Evolutionary conservation across 1,284 basidiomycete species (phyloP), one percentile per base, ranked within the genome.

Genomic region (Sporisorium exsertum): DNA sequence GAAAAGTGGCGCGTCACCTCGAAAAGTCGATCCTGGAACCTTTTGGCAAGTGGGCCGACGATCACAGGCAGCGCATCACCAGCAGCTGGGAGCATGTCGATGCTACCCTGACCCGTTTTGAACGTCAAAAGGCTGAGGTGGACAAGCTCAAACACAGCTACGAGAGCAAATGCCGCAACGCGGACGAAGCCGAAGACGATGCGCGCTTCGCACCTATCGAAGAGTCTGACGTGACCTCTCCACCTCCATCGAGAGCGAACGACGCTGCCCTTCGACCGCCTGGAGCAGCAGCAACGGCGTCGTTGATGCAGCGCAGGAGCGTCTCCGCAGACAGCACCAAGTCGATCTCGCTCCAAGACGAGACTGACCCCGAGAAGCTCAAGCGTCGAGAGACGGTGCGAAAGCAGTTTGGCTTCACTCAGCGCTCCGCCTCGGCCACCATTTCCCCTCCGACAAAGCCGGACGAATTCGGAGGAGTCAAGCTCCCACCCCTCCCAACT

Each of bases 161-260:
- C 67, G 83, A 84, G 67, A 54, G 60, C 64, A 83, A 83, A 62
- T 84, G 83, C 56, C 62, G 79, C 22, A 64, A 63, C 3, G 83
- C 83, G 10, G 83, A 85, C 49, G 83, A 85, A 60, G 83, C 83
- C 4, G 83, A 84, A 32, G 83, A 85, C 50, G 83, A 84, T 64
- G 81, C 72, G 3, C 69, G 79, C 10, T 85, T 85, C 53, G 83
- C 83, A 16, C 81, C 81, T 12, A 57, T 61, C 45, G 78, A 78
- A 15, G 72, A 72, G 5, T 47, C 58, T 0, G 63, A 63, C 13
- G 24, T 54, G 5, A 45, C 50, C 6, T 60, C 56, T 26, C 47
- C 68, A 8, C 62, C 62, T 24, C 57, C 60, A 16, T 22, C 58
- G 13, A 43, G 35, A 18, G 49, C 59, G 26, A 58, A 58, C 0